phyloP scores from a whole-genome alignment of 306 rosid species.

The Canavalia ensiformis region DNA sequence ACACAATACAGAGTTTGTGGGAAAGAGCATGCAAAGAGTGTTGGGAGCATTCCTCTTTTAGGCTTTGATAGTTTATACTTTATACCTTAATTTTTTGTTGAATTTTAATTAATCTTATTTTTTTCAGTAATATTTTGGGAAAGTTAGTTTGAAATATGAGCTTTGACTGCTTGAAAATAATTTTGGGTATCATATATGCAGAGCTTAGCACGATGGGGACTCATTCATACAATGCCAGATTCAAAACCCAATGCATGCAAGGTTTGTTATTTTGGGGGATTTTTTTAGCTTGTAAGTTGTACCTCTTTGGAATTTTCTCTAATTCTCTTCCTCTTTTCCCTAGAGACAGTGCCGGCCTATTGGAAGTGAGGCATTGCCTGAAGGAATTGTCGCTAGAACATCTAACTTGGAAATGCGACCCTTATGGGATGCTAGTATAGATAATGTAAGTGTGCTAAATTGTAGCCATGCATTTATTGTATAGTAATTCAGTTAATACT shows the following conservation, averaged over 20 bases:
- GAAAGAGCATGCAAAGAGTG: background rate
- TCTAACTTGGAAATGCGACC: constrained; percentile 83
- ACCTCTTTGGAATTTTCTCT: background rate
- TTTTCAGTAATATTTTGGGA: background rate
- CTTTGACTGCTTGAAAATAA: background rate
- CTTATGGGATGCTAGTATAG: constrained; percentile 64
- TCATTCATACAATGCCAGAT: constrained; percentile 46
- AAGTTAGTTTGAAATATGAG: constrained; percentile 8
- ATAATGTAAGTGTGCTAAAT: constrained; percentile 37
- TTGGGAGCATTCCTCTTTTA: background rate
- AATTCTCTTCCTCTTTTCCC: constrained; percentile 20
- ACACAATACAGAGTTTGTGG: background rate
- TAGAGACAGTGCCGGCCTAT: constrained; percentile 69
- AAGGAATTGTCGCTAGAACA: constrained; percentile 72
- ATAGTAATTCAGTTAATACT: constrained; percentile 22
- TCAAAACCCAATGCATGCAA: constrained; percentile 59
- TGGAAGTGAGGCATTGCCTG: constrained; percentile 77
- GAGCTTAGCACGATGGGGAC: constrained; percentile 81
- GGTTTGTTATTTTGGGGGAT: constrained; percentile 57
- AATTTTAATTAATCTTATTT: background rate
- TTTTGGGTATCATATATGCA: constrained; percentile 51
- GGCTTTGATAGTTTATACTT: constrained; percentile 13
- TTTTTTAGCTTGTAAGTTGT: background rate
- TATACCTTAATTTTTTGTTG: background rate
- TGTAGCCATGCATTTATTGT: constrained; percentile 23